phyloP scores from a whole-genome alignment of 140 eudicot species.

The Flaveria floridana region DNA sequence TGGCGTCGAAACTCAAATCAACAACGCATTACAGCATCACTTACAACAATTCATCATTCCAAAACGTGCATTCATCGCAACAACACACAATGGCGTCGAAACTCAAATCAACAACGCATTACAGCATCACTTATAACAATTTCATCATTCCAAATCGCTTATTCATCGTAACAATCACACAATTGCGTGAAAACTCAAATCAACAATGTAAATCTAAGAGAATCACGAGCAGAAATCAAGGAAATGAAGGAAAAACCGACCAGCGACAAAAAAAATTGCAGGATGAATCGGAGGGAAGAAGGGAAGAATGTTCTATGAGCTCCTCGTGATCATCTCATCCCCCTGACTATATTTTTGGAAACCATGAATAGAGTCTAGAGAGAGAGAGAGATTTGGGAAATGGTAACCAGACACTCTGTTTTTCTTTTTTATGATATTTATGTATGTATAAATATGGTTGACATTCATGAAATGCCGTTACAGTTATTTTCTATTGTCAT shows the following conservation, averaged over 20 bases:
- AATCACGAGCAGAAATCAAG: neutral
- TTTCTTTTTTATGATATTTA: slow-evolving; percentile 8
- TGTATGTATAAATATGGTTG: slow-evolving; percentile 32
- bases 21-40: neutral
- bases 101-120: slow-evolving; percentile 10
- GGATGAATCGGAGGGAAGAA: slow-evolving; percentile 31
- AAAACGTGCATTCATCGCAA: neutral
- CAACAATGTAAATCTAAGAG: slow-evolving; percentile 20
- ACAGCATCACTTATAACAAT: too few relatives aligned
- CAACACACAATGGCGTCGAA: neutral
- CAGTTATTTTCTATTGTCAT: neutral
- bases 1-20: neutral
- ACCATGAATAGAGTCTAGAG: slow-evolving; percentile 37
- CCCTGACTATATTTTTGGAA: slow-evolving; percentile 41
- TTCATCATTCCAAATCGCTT: neutral
- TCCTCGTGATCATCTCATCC: slow-evolving; percentile 35
- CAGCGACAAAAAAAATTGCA: slow-evolving; percentile 36
- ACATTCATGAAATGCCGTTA: slow-evolving; percentile 19
- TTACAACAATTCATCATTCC: neutral
- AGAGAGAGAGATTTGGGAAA: slow-evolving; percentile 32
- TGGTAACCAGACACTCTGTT: slow-evolving; percentile 34
- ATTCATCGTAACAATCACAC: neutral
- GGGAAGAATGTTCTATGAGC: slow-evolving; percentile 26
- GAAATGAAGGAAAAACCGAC: slow-evolving; percentile 9
- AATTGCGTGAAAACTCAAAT: neutral